phyloP scores from a whole-genome alignment of 768 basidiomycete genomes.

The Boletus huronensis region DNA sequence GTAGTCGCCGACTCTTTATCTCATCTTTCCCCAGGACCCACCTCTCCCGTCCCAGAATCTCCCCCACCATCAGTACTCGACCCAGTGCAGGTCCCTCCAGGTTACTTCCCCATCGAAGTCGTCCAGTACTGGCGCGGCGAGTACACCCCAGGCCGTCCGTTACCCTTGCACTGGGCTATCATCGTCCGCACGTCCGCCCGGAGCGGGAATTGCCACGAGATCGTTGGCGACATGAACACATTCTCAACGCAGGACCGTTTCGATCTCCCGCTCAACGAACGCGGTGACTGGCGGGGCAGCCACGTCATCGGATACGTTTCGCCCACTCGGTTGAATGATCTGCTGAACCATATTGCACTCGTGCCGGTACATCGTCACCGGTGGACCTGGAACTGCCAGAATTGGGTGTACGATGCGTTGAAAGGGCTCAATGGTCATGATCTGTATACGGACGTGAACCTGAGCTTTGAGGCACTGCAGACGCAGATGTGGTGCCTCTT shows the following conservation, averaged over 20 bases:
- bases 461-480: slow-evolving; percentile 17
- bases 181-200: slow-evolving; percentile 18
- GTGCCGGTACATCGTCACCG: slow-evolving; percentile 14
- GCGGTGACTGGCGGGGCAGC: slow-evolving; percentile 22
- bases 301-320: slow-evolving; percentile 21
- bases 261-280: slow-evolving; percentile 4
- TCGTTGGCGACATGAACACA: slow-evolving; percentile 20
- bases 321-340: slow-evolving; percentile 2
- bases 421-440: slow-evolving; percentile 4
- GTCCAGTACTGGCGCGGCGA: slow-evolving; percentile 30
- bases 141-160: not conserved
- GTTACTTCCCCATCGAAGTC: slow-evolving; percentile 23
- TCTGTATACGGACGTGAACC: slow-evolving; percentile 16
- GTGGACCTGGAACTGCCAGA: slow-evolving; percentile 27
- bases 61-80: slow-evolving; percentile 13
- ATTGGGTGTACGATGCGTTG: slow-evolving; percentile 27
- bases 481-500: slow-evolving; percentile 26
- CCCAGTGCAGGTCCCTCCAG: slow-evolving; percentile 17
- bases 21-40: not conserved
- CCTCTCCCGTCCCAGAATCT: not conserved
- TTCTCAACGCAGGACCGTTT: slow-evolving; percentile 14
- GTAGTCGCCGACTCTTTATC: not conserved
- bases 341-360: slow-evolving; percentile 15
- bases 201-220: slow-evolving; percentile 24
- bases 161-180: slow-evolving; percentile 28